Base-by-base conservation (phyloP, 345 rosid genomes). In the Physaria fendleri region DNA sequence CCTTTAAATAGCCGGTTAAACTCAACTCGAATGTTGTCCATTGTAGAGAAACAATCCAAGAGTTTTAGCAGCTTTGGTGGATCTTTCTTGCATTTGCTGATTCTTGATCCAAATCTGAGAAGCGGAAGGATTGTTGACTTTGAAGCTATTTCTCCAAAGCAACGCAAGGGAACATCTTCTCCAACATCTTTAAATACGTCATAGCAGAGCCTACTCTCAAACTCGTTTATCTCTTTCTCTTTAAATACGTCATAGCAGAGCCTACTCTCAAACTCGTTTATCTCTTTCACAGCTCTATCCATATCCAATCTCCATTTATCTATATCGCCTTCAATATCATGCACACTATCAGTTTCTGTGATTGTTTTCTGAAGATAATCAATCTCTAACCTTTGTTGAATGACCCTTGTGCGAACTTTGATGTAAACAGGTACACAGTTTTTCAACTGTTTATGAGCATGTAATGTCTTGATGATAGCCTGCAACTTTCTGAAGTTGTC, bases 41-140 rank as follows among this genome's bases (percentile, higher is more conserved):
- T 61, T 46, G 64, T 76, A 8, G 78, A 59, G 59, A 88, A 92
- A 12, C 85, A 64, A 22, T 78, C 80, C 45, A 92, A 49, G 48
- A 88, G 84, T 59, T 79, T 82, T 71, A 88, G 45, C 24, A 92
- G 81, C 75, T 84, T 88, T 63, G 62, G 49, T 12, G 94, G 83
- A 65, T 72, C 59, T 60, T 78, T 83, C 78, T 78, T 86, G 62
- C 86, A 55, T 52, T 78, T 71, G 4, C 94, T 63, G 33, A 83
- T 69, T 22, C 73, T 81, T 68, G 38, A 72, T 14, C 89, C 97
- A 16, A 86, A 92, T 30, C 61, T 65, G 21, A 92, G 81, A 23
- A 92, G 83, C 33, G 66, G 66, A 13, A 68, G 13, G 53, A 73
- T 61, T 56, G 82, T 81, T 5, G 95, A 79, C 1, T 66, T 48